phyloP scores from a whole-genome alignment of 768 basidiomycete genomes.

The Crepidotus variabilis region DNA sequence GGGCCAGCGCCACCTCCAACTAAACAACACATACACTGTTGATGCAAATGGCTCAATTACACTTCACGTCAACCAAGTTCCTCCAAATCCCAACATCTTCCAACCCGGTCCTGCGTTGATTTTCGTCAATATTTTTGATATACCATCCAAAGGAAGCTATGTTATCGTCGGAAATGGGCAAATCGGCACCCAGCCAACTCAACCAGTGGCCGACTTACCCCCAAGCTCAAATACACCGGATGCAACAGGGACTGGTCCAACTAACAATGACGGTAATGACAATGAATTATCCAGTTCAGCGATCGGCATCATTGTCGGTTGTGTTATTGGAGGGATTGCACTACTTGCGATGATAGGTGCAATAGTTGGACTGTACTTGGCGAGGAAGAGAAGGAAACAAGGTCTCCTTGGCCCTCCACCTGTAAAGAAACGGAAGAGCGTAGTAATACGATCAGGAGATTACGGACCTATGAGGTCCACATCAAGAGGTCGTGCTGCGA shows the following conservation, averaged over 20 bases:
- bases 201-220: slow-evolving; percentile 43
- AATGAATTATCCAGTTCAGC: slow-evolving; percentile 20
- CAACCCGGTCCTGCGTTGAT: slow-evolving; percentile 86
- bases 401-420: background rate
- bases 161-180: slow-evolving; percentile 78
- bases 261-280: slow-evolving; percentile 8
- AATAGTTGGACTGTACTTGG: slow-evolving; percentile 46
- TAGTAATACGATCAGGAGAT: background rate
- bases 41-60: slow-evolving; percentile 72
- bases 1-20: slow-evolving; percentile 78
- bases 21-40: slow-evolving; percentile 84
- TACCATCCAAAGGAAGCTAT: slow-evolving; percentile 76
- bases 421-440: background rate
- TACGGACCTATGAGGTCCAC: background rate
- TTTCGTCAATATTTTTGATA: slow-evolving; percentile 79
- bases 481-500: background rate
- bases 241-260: slow-evolving; percentile 6
- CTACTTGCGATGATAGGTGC: slow-evolving; percentile 48
- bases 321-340: slow-evolving; percentile 49
- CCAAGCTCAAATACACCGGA: slow-evolving; percentile 19
- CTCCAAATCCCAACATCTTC: slow-evolving; percentile 82
- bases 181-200: slow-evolving; percentile 66
- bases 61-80: slow-evolving; percentile 78
- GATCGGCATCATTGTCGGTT: slow-evolving; percentile 44
- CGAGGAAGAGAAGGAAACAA: slow-evolving; percentile 22